Evolutionary conservation across 1,284 basidiomycete genomes (phyloP), one percentile per base, ranked within the genome.

Genomic region (Singerocomus inundabilis): DNA sequence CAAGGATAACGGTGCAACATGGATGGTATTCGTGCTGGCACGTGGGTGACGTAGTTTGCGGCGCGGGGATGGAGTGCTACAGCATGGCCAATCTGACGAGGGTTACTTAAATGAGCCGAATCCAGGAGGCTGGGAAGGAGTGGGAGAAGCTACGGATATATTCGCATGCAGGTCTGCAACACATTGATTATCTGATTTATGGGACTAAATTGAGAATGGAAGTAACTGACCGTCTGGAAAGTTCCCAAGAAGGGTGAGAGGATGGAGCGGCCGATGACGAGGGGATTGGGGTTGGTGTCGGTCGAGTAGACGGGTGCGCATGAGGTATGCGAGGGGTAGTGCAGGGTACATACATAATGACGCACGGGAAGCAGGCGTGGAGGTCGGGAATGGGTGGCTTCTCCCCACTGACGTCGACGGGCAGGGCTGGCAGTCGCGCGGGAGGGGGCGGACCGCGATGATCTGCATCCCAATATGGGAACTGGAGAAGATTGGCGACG

Each of bases 401-500:
- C 21, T 21, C 21, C 21, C 21, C 21, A 8, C 28, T 42, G 41
- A 43, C 41, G 41, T 43, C n/a, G 31, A 16, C 6, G 30, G n/a
- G 8, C 21, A 37, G 46, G 16, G 16, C 10, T 21, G 21, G 21
- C 21, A 21, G 21, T 21, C 21, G 21, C 21, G 21, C 21, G 21
- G 21, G 21, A 21, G 21, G 21, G 21, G 26, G 30, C 25, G 57
- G 58, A 21, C 56, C 58, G 59, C 8, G 48, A 49, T 42, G 62
- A 64, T 64, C 47, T 64, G 43, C 63, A 15, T 21, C 53, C 62
- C 21, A 46, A 66, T 61, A 52, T 12, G 63, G 63, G 39, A 63
- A 35, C 34, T 39, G 35, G 16, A 32, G 21, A 31, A 30, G 50
- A 51, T 53, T 32, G 40, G 25, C 38, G 10, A 28, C 9, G 3